Evolutionary conservation across 2,329 filamentous ascomycete species (phyloP).

Genomic region (Hymenoscyphus infarciens): DNA sequence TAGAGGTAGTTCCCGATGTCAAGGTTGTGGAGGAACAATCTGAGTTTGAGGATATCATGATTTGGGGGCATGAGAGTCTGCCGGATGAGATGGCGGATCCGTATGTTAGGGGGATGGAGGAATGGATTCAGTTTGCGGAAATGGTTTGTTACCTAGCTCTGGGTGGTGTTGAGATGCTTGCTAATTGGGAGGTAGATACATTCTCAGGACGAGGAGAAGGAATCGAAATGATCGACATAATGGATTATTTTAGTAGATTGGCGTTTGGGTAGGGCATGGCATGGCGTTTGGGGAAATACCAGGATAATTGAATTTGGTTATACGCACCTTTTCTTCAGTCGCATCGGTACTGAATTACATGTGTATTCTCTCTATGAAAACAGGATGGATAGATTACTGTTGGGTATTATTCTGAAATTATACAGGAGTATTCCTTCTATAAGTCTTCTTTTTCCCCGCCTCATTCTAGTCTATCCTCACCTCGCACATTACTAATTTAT

Average conservation of each 20-base stretch:
- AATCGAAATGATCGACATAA: neutral
- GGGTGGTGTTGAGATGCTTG: too few species aligned
- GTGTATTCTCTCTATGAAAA: too few species aligned
- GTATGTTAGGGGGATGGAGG: slow-evolving; percentile 70
- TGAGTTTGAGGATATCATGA: slow-evolving; percentile 68
- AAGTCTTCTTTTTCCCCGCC: too few species aligned
- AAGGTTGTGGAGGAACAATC: slow-evolving; percentile 60
- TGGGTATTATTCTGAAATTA: too few species aligned
- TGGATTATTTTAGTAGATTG: neutral
- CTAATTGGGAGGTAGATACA: slow-evolving; percentile 16
- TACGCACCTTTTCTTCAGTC: too few species aligned
- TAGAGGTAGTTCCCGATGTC: slow-evolving; percentile 46
- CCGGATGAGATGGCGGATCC: slow-evolving; percentile 61
- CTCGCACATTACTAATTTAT: too few species aligned
- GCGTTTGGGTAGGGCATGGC: slow-evolving; percentile 14
- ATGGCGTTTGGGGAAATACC: slow-evolving; percentile 5
- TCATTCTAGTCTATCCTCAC: too few species aligned
- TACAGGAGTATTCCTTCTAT: too few species aligned
- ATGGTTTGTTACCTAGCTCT: slow-evolving; percentile 55
- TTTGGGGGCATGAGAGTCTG: slow-evolving; percentile 79
- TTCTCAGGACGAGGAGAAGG: slow-evolving; percentile 15
- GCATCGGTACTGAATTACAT: too few species aligned
- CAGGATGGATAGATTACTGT: too few species aligned
- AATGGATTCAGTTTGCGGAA: slow-evolving; percentile 75
- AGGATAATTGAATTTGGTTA: slow-evolving; percentile 8